phyloP scores from a whole-genome alignment of 2,329 filamentous ascomycete species.

The Torrubiella hemipterigena region DNA sequence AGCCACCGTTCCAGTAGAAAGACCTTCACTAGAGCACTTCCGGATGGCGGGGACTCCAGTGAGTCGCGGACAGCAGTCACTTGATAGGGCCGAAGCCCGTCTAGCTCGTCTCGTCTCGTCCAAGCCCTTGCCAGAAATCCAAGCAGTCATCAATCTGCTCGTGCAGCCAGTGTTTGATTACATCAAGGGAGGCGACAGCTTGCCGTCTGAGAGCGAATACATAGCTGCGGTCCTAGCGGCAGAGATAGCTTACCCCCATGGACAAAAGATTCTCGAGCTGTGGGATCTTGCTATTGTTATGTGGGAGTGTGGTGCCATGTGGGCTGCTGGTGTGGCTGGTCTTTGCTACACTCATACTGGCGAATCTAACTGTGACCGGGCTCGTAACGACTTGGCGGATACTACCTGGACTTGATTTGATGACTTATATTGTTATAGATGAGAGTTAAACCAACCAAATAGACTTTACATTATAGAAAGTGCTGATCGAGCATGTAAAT shows the following conservation, averaged over 20 bases:
- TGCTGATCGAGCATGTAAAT: too few species aligned
- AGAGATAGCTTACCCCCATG: neutral
- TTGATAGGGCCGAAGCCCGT: too few species aligned
- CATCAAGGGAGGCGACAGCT: neutral
- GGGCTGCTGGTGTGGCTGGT: constrained; percentile 4
- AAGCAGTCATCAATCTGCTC: constrained; percentile 1
- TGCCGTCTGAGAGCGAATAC: constrained; percentile 1
- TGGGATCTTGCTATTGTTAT: constrained; percentile 6
- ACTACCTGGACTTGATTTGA: too few species aligned
- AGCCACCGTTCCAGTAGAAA: neutral
- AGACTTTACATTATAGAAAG: too few species aligned
- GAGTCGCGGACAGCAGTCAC: too few species aligned
- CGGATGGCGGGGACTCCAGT: neutral
- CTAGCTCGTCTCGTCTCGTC: too few species aligned
- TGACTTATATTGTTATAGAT: too few species aligned
- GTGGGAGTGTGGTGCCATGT: constrained; percentile 7
- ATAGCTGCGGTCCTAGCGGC: constrained; percentile 3
- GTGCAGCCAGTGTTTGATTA: constrained; percentile 2
- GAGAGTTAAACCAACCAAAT: too few species aligned
- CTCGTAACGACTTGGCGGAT: neutral
- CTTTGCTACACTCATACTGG: constrained; percentile 3
- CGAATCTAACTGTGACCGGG: constrained; percentile 4
- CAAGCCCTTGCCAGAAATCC: neutral
- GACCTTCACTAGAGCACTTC: neutral
- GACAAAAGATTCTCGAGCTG: constrained; percentile 5